Base-by-base conservation (phyloP, 2,329 filamentous ascomycete species). In the Harringtonia aguacate region DNA sequence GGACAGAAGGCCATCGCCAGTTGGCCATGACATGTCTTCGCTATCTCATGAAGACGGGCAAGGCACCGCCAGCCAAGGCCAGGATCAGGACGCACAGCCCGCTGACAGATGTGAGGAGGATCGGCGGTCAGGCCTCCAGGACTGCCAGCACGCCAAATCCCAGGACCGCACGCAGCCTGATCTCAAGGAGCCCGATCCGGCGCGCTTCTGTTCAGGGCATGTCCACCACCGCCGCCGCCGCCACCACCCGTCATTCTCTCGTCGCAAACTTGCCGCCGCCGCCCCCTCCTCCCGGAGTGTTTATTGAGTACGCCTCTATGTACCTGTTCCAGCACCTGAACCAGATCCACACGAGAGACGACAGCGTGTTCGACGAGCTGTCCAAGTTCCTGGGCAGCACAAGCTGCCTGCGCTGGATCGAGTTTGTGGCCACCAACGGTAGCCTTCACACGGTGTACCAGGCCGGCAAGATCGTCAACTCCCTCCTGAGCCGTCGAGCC, bases 21-120 rank as follows among this genome's bases (percentile, higher is more conserved):
- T 13, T 61, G 8, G 52, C 54, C 9, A 46, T 53, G 36, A 46
- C 52, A 1, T 61, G 58, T 37, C 45, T 61, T 2, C 41, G 49
- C 12, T 52, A 46, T 17, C 40, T 59, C 10, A 48, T 39, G 8
- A 13, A 48, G n/a, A 29, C 31, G n/a, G 29, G 39, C 3, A 44
- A 44, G 33, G 12, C 33, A 31, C 8, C 30, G 5, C 30, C n/a
- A n/a, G n/a, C 30, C 12, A 31, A 28, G 22, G 33, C 1, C 43
- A 36, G 10, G n/a, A n/a, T n/a, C n/a, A n/a, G n/a, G n/a, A n/a
- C n/a, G n/a, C n/a, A n/a, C n/a, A n/a, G n/a, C n/a, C n/a, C n/a
- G n/a, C n/a, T n/a, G n/a, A n/a, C n/a, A n/a, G n/a, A n/a, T n/a
- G n/a, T n/a, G n/a, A n/a, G n/a, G n/a, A n/a, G n/a, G n/a, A n/a